Evolutionary conservation across 2,329 filamentous ascomycete species (phyloP), one percentile per base, ranked within the genome.

Genomic region (Ceratocystis destructans): DNA sequence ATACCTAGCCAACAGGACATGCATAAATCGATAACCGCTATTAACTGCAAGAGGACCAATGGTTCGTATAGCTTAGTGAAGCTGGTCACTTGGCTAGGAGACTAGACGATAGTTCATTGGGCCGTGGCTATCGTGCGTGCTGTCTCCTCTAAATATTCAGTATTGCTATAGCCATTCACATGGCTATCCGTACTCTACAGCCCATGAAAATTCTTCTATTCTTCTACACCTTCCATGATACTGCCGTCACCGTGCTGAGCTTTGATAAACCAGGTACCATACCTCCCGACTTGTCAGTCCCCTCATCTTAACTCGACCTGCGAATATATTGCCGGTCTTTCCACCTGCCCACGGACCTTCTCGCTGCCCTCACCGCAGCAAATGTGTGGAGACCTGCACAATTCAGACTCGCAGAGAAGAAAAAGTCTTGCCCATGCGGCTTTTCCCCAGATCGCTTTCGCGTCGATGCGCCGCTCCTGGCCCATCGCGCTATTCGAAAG

Each of bases 371-470:
- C 25, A 33, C 6, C 12, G n/a, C 25, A 17, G n/a, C 25, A 12
- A 33, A 12, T 33, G 28, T 57, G 53, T 57, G 53, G 53, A 17
- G 53, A 57, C 53, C 33, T 57, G 33, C 31, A 28, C 22, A 57
- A 12, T 28, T 22, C 28, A 57, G 53, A 33, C 53, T 57, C 53
- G 4, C 6, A 12, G 28, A 33, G 12, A 4, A 57, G 17, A 57
- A 25, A 57, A 57, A 57, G 53, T 57, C 53, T 33, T 57, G 53
- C 28, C 31, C n/a, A 33, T 57, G 53, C 33, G 53, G 25, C 7
- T 57, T 57, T 57, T 57, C 53, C 53, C 53, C 53, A 57, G 53
- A 57, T 57, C 53, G 33, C 53, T 57, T 33, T 17, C 25, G 7
- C 12, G 53, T 57, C 53, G 53, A 33, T 57, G 53, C 53, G 5